Evolutionary conservation across 805 yeast genomes (phyloP), one percentile per base, ranked within the genome.

Genomic region (Tetrapisispora nanseiensis): DNA sequence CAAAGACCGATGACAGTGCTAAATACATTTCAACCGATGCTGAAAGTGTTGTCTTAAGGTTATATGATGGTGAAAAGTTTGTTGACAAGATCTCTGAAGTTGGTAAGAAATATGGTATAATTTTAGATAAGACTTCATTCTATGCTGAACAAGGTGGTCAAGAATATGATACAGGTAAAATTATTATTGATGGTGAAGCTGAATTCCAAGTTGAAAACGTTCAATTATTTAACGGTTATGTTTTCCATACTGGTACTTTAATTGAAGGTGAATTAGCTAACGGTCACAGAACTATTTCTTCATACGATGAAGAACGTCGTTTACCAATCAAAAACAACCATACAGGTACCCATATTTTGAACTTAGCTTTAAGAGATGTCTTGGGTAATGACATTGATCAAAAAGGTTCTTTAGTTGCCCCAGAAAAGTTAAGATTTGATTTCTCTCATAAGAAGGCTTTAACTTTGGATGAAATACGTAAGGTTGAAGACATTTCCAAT

Each of bases 111-210:
- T 67, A 73, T 51, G 99, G 99, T 62, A 66, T 92, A 41, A 62
- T 92, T 39, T 71, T 92, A 46, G 94, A 92, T 62, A 82, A 78
- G 63, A 86, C 97, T 21, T 92, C 94, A 63, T 86, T 92, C 67
- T 92, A 92, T 60, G 97, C 98, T 39, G 99, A 92, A 70, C 94
- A 86, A 67, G 99, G 99, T 78, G 99, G 99, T 59, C 99, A 92
- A 72, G 97, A 87, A 66, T 82, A 74, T 59, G 99, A 92, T 63
- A 83, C 94, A 33, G 99, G 99, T 67, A 82, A 77, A 64, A 73
- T 92, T 50, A 89, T 86, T 40, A 78, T 86, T 56, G 97, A 89
- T 59, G 96, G 94, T 36, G 67, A 67, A 52, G 72, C 89, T 43
- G 95, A 90, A 63, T 90, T 92, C 66, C 79, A 77, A 45, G 97